Evolutionary conservation across 805 yeast genomes (phyloP).

Genomic region (Cyberlindnera subsufficiens): DNA sequence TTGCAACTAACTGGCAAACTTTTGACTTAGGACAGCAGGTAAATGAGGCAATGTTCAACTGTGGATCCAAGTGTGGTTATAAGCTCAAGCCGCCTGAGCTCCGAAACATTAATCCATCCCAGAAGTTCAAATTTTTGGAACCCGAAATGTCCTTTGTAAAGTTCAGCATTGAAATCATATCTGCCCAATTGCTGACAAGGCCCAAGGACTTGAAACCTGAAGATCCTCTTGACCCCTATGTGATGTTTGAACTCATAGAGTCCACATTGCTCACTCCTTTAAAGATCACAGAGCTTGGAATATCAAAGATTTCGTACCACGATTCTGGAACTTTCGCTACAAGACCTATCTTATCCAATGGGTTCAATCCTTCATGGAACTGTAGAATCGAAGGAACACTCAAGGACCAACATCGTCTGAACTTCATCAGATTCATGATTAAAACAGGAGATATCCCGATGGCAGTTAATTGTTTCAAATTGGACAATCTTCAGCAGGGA

Average conservation of each 20-base stretch:
- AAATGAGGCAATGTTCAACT: constrained; percentile 74
- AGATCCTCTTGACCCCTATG: constrained; percentile 52
- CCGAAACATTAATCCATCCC: constrained; percentile 18
- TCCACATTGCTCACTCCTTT: constrained; percentile 20
- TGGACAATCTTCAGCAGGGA: constrained; percentile 66
- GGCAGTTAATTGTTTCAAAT: constrained; percentile 58
- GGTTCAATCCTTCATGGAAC: constrained; percentile 87
- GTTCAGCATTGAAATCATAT: constrained; percentile 45
- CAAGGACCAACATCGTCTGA: constrained; percentile 36
- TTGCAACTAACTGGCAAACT: constrained; percentile 95
- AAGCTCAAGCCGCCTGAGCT: constrained; percentile 63
- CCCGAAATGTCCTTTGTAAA: constrained; percentile 7
- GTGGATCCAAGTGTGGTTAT: constrained; percentile 62
- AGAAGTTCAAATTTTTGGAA: constrained; percentile 16
- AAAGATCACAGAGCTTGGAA: constrained; percentile 7
- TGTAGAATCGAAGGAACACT: constrained; percentile 38
- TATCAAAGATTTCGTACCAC: constrained; percentile 1
- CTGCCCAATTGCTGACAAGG: constrained; percentile 83
- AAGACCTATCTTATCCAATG: constrained; percentile 50
- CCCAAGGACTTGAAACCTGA: constrained; percentile 45
- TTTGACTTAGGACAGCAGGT: constrained; percentile 85
- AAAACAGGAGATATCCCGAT: constrained; percentile 36
- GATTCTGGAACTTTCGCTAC: constrained; percentile 16
- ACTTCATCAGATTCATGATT: constrained; percentile 51
- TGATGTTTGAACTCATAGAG: constrained; percentile 57